Base-by-base conservation (phyloP, 306 rosid species). In the Trifolium repens region DNA sequence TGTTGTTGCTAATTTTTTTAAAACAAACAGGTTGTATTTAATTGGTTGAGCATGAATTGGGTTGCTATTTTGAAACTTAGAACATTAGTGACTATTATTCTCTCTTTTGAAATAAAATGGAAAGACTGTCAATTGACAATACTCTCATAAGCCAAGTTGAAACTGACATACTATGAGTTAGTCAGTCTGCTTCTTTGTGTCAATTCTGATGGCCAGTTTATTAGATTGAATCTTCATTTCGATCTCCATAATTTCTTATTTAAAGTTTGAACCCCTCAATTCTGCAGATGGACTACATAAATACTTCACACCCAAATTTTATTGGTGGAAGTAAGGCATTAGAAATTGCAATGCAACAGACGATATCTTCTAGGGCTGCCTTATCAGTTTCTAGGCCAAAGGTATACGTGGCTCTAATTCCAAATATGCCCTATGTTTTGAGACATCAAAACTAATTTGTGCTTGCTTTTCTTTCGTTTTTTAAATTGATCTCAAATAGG, bases 291-390 rank as follows among this genome's bases (percentile, higher is more conserved):
- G 96, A 90, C 85, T 94, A 92, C 88, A 89, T 94, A 79, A 94
- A 94, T 80, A 94, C 99, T 75, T 94, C 99, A 64, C 99, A 94
- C 76, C 93, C 91, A 75, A 94, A 94, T 87, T 92, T 94, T 89
- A 63, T 94, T 85, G 99, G 99, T 75, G 99, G 99, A 78, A 92
- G 98, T 70, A 90, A 87, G 83, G 97, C 99, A 43, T 83, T 92
- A 71, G 99, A 92, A 83, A 11, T 34, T 67, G 97, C 97, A 77
- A 69, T 85, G 81, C 97, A 88, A 65, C 96, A 94, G 74, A 80
- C 89, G 73, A 91, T 81, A 85, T 86, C 94, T 67, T 89, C 97
- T 64, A 86, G 96, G 81, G 68, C 79, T 63, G 78, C 91, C 67
- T 47, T 83, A 47, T 69, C 96, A 43, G 78, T 81, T 78, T 75